phyloP scores from a whole-genome alignment of 2,329 filamentous ascomycete species.

The Xylaria sp. region DNA sequence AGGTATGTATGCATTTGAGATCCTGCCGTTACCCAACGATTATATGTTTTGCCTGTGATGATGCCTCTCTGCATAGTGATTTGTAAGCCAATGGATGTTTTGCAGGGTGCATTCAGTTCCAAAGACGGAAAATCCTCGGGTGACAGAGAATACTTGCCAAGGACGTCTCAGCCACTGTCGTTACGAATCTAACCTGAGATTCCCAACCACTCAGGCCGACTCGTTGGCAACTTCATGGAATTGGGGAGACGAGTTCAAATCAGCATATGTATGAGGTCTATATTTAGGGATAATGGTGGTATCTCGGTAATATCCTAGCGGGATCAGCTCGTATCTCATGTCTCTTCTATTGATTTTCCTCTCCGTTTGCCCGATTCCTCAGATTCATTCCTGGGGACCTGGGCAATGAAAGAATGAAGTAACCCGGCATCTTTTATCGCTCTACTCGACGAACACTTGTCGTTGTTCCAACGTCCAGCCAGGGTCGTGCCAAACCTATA shows the following conservation, averaged over 20 bases:
- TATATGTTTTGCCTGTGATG: too few species aligned
- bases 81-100: background rate
- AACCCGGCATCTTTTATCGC: background rate
- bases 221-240: too few species aligned
- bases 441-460: background rate
- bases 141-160: background rate
- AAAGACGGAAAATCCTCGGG: constrained; percentile 3
- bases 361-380: too few species aligned
- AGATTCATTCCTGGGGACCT: background rate
- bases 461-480: background rate
- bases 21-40: too few species aligned
- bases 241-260: background rate
- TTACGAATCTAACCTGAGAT: constrained; percentile 3
- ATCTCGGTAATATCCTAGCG: background rate
- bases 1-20: too few species aligned
- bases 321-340: background rate
- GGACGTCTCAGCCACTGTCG: constrained; percentile 9
- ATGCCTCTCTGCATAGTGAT: too few species aligned
- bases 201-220: too few species aligned
- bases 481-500: background rate
- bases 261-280: background rate
- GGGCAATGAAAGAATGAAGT: background rate
- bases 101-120: background rate
- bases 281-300: background rate
- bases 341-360: background rate